phyloP scores from a whole-genome alignment of 2,329 filamentous ascomycete species.

The Alternaria dauci region DNA sequence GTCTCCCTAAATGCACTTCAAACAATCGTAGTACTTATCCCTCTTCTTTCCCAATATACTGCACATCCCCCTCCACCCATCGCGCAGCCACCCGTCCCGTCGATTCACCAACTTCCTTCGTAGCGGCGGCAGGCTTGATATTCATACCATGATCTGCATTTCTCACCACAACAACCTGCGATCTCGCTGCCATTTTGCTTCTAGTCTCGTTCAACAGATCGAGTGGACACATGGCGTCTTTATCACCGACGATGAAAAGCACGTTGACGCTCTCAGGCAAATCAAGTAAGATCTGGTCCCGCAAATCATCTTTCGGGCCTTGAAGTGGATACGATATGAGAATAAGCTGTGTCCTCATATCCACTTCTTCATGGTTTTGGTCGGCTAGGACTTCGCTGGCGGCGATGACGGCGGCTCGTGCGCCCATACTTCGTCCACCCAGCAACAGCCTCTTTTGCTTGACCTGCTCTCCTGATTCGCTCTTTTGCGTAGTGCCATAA shows the following conservation, averaged over 20 bases:
- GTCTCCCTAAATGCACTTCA: too few species aligned
- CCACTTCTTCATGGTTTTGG: not conserved
- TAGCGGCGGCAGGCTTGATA: slow-evolving; percentile 35
- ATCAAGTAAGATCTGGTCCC: slow-evolving; percentile 52
- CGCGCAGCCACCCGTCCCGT: slow-evolving; percentile 46
- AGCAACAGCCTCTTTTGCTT: slow-evolving; percentile 25
- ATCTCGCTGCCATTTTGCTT: slow-evolving; percentile 49
- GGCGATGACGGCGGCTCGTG: slow-evolving; percentile 53
- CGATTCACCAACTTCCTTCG: slow-evolving; percentile 40
- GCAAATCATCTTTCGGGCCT: slow-evolving; percentile 45
- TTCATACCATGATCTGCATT: slow-evolving; percentile 55
- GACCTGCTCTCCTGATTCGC: too few species aligned
- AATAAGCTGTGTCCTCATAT: slow-evolving; percentile 35
- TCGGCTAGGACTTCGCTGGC: slow-evolving; percentile 13
- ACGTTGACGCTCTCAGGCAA: slow-evolving; percentile 42
- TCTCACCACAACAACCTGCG: slow-evolving; percentile 48
- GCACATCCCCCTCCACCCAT: slow-evolving; percentile 39
- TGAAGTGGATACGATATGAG: slow-evolving; percentile 55
- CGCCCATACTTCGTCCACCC: slow-evolving; percentile 56
- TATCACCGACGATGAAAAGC: slow-evolving; percentile 52
- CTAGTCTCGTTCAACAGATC: slow-evolving; percentile 37
- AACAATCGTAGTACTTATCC: not conserved
- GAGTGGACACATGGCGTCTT: slow-evolving; percentile 36
- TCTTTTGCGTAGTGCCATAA: not conserved
- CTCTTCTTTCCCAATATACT: slow-evolving; percentile 9